A percentile compares a stretch with the other conserved stretches of the same genome.
phyloP scores from a whole-genome alignment of 306 rosid genomes.

The Dryas drummondii region DNA sequence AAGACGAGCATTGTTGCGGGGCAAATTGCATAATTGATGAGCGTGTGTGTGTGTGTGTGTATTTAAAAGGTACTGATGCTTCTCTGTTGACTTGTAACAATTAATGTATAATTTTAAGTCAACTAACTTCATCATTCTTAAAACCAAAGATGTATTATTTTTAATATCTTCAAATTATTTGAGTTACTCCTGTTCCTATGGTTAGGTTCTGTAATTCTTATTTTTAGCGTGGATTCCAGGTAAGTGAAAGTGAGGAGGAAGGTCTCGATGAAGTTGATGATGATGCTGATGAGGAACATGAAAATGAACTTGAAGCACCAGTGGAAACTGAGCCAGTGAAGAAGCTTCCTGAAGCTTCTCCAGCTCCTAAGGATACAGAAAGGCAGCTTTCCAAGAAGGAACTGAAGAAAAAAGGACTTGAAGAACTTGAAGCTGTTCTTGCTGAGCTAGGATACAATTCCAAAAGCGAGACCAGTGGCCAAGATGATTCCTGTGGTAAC shows the following conservation, averaged over 20 bases:
- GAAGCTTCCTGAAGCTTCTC: conserved; percentile 39
- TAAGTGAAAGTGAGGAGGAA: conserved; percentile 66
- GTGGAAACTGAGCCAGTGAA: conserved; percentile 42
- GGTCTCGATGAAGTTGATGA: conserved; percentile 56
- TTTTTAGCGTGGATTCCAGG: conserved; percentile 35
- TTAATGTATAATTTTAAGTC: background rate
- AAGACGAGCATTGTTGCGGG: too few species aligned
- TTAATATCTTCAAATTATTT: background rate
- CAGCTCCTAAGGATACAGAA: conserved; percentile 59
- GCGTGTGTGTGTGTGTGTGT: background rate
- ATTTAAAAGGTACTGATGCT: background rate
- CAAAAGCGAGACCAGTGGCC: conserved; percentile 41
- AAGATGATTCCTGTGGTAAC: conserved; percentile 56
- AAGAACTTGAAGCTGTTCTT: conserved; percentile 78
- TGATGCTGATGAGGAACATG: conserved; percentile 56
- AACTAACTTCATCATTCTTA: background rate
- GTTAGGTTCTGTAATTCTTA: conserved; percentile 15
- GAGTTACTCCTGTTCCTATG: background rate
- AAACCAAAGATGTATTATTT: background rate
- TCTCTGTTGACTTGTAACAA: background rate
- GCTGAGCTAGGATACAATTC: conserved; percentile 61
- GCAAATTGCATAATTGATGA: background rate
- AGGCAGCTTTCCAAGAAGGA: conserved; percentile 85
- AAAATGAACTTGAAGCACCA: conserved; percentile 36
- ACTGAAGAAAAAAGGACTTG: conserved; percentile 75